Evolutionary conservation across 805 yeast genomes (phyloP), one percentile per base, ranked within the genome.

Genomic region (Komagataella phaffii): DNA sequence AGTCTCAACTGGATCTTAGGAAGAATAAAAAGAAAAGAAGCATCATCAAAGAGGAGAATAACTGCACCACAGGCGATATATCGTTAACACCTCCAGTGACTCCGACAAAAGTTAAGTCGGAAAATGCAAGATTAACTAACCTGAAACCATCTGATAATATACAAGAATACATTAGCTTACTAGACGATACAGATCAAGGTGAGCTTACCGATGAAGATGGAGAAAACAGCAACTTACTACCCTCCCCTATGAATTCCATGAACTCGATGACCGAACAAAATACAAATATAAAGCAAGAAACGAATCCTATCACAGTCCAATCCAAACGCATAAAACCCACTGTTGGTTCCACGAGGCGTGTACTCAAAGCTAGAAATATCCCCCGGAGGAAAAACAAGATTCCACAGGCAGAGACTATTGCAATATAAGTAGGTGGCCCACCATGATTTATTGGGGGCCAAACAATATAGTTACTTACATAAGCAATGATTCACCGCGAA

Each of bases 1-100:
- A 81, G 63, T 73, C 21, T 18, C 54, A 52, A 46, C 57, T 57
- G 17, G 54, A 50, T 21, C 53, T 50, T 17, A 48, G 45, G 45
- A 48, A 44, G 19, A 45, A 49, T 52, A 45, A 43, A 46, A 44
- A 40, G 45, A 47, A 18, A 46, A 48, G 40, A 17, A 51, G 7
- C 30, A 24, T 17, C n/a, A 6, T 24, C 43, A 17, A 18, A 17
- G 18, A 40, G 19, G 36, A 50, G 24, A 36, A 48, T 23, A 30
- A 45, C n/a, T 48, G n/a, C 17, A 3, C 46, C 46, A 45, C 17
- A 19, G 12, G 14, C 46, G 12, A 19, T 19, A 45, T 14, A 10
- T 45, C 46, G 5, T 45, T 19, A 19, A 49, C 51, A 23, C 51
- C 51, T 19, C 51, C 51, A 21, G 19, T 43, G 8, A 49, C 51